Conservation (phyloP, 805 yeast genomes). For the Ogataea degrootiae region DNA sequence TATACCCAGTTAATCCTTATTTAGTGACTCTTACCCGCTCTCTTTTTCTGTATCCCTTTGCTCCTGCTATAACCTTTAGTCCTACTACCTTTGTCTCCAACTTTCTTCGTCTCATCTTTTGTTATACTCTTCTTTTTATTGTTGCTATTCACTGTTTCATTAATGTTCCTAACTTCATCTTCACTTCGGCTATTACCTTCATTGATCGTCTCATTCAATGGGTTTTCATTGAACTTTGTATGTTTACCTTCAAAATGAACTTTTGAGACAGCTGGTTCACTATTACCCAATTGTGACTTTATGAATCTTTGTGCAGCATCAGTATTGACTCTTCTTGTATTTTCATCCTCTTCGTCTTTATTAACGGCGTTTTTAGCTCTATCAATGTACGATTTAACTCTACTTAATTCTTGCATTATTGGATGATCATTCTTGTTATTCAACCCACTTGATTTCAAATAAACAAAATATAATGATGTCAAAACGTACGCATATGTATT, state of each 20-base stretch:
- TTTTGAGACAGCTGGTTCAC: constrained; percentile 47
- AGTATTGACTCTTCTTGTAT: constrained; percentile 18
- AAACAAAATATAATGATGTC: constrained; percentile 53
- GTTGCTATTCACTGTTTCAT: background rate
- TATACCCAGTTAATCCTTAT: too few species aligned
- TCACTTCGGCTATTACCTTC: background rate
- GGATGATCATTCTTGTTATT: constrained; percentile 51
- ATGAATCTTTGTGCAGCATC: constrained; percentile 42
- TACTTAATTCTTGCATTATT: constrained; percentile 58
- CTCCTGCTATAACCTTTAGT: background rate
- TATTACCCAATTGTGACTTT: constrained; percentile 12
- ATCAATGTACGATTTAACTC: constrained; percentile 66
- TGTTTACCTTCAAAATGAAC: constrained; percentile 51
- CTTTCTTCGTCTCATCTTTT: background rate
- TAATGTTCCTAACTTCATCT: background rate
- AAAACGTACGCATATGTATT: constrained; percentile 45
- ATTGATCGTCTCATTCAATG: background rate
- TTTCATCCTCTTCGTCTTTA: constrained; percentile 22
- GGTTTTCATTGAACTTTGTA: constrained; percentile 36
- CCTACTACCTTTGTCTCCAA: background rate
- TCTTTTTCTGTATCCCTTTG: background rate
- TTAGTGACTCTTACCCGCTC: background rate
- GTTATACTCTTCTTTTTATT: background rate
- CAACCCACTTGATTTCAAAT: constrained; percentile 53
- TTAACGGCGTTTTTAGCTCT: constrained; percentile 42